Evolutionary conservation across 441 rosid species (phyloP).

Genomic region (Euphorbia celastroides): DNA sequence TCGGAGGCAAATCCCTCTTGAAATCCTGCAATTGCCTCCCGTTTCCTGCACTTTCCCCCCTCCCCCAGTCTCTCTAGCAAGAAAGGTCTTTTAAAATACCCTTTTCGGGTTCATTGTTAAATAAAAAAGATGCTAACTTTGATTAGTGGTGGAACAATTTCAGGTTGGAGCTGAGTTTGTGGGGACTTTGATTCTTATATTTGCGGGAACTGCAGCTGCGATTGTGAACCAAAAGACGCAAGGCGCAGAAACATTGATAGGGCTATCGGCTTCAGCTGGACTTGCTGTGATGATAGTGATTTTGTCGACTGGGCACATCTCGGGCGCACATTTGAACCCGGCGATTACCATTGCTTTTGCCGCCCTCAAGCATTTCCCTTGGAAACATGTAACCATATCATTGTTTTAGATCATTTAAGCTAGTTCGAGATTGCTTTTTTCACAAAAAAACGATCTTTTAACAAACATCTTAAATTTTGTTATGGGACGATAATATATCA

Average conservation of each 20-base stretch:
- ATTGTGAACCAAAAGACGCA: slow-evolving; percentile 77
- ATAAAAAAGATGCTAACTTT: too few relatives aligned
- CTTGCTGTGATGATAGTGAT: slow-evolving; percentile 79
- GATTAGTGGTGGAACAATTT: neutral
- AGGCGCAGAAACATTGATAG: slow-evolving; percentile 69
- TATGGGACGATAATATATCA: too few relatives aligned
- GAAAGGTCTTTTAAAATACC: slow-evolving; percentile 48
- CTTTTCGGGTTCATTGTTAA: too few relatives aligned
- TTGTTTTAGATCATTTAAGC: too few relatives aligned
- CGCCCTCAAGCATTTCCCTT: slow-evolving; percentile 73
- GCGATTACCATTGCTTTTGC: slow-evolving; percentile 76
- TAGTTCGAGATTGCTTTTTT: too few relatives aligned
- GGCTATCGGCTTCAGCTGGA: slow-evolving; percentile 69
- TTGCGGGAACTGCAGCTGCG: slow-evolving; percentile 75
- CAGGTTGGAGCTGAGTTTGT: slow-evolving; percentile 92
- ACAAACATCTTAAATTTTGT: too few relatives aligned
- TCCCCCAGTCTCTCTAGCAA: slow-evolving; percentile 63
- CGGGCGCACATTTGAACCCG: slow-evolving; percentile 94
- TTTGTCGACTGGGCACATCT: slow-evolving; percentile 80
- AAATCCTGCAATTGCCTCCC: slow-evolving; percentile 54
- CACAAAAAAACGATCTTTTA: too few relatives aligned
- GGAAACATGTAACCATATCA: slow-evolving; percentile 55
- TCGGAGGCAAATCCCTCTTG: slow-evolving; percentile 50
- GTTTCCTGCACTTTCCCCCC: slow-evolving; percentile 65
- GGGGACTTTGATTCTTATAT: slow-evolving; percentile 74